These are phyloP conservation scores for Fusarium sp. DNA, from an alignment of 2,329 filamentous ascomycete genomes.

Conservation along the genomic window DNA sequence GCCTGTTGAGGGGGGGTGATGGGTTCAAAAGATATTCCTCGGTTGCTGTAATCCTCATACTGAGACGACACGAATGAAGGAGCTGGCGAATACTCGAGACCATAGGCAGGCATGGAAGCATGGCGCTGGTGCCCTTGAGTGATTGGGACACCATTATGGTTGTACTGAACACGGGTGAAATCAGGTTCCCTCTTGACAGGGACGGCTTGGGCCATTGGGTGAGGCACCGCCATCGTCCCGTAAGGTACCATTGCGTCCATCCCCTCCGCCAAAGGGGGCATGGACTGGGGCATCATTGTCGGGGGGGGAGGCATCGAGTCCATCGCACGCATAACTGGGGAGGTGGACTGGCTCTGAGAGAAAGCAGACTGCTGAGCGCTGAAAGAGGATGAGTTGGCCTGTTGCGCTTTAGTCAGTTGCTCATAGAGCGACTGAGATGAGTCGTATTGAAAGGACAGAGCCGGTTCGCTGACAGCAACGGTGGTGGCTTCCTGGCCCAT, in stretches of 20 bases:
- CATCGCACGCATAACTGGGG: conserved; percentile 87
- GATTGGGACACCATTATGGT: conserved; percentile 88
- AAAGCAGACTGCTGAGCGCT: conserved; percentile 77
- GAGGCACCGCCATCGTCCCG: conserved; percentile 73
- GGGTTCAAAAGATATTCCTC: conserved; percentile 94
- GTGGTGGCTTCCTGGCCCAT: conserved; percentile 99
- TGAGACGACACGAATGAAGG: conserved; percentile 99
- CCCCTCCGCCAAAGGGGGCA: conserved; percentile 65
- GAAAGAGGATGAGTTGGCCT: conserved; percentile 98
- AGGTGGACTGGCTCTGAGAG: conserved; percentile 80
- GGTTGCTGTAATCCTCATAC: conserved; percentile 96
- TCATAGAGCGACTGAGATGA: conserved; percentile 99
- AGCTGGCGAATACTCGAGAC: conserved; percentile 94
- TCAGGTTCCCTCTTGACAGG: conserved; percentile 90
- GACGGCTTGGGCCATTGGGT: conserved; percentile 70
- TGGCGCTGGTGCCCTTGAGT: conserved; percentile 87
- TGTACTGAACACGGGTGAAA: conserved; percentile 83
- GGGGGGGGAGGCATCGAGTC: conserved; percentile 95
- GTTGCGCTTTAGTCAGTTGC: conserved; percentile 98
- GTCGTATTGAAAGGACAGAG: conserved; percentile 98
- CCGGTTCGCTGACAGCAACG: conserved; percentile 94
- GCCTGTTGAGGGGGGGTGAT: conserved; percentile 95
- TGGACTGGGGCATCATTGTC: conserved; percentile 73
- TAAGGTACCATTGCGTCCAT: conserved; percentile 80
- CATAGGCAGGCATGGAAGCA: conserved; percentile 97